Conservation (phyloP, 495 filamentous ascomycete species). For the Hyphodiscus hymeniophilus region DNA sequence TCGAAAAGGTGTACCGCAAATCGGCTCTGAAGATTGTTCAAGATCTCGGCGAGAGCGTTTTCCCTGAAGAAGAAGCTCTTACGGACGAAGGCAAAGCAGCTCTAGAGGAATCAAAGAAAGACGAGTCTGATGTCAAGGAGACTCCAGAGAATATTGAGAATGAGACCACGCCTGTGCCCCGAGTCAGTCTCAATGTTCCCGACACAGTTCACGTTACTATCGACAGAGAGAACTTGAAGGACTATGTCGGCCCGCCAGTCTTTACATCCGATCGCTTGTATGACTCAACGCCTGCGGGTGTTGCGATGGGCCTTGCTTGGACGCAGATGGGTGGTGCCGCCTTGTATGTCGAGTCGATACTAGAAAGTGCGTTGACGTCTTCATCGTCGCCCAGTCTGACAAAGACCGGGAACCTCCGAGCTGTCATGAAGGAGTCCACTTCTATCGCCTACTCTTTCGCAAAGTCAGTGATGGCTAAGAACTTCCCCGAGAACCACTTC, state of each 20-base stretch:
- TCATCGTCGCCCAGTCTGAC: conserved; percentile 70
- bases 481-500: conserved; percentile 85
- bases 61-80: conserved; percentile 74
- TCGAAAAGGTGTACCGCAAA: conserved; percentile 98
- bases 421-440: conserved; percentile 97
- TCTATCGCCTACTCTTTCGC: conserved; percentile 92
- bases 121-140: conserved; percentile 46
- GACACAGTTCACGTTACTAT: conserved; percentile 82
- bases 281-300: conserved; percentile 89
- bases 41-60: conserved; percentile 80
- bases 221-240: conserved; percentile 82
- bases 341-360: conserved; percentile 93
- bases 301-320: conserved; percentile 98
- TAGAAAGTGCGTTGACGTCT: conserved; percentile 68
- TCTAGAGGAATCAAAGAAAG: conserved; percentile 59
- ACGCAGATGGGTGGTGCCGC: conserved; percentile 96
- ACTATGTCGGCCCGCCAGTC: conserved; percentile 93
- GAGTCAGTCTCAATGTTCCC: conserved; percentile 76
- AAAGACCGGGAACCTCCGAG: conserved; percentile 89
- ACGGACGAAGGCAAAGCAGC: conserved; percentile 86
- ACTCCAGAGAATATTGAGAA: conserved; percentile 54
- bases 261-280: conserved; percentile 96
- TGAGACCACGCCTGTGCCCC: conserved; percentile 66
- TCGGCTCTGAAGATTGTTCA: conserved; percentile 94
- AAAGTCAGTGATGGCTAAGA: conserved; percentile 74